A percentile compares a stretch with the other conserved stretches of the same genome.
These are phyloP conservation scores for Heliamphora exappendiculata DNA, from an alignment of 148 eudicot species.

Conservation along the genomic window DNA sequence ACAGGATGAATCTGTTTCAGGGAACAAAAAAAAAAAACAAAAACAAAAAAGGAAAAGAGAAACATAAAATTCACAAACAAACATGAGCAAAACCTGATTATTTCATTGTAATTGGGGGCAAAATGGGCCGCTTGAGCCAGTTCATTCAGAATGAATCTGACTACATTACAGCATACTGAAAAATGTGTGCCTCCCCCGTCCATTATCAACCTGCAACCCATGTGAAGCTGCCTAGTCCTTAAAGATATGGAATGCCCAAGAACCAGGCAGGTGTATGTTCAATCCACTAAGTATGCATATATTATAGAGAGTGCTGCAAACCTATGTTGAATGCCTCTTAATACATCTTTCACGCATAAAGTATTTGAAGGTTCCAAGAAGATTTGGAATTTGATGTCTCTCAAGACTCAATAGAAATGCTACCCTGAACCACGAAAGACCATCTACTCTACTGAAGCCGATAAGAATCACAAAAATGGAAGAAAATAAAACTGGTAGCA, in stretches of 20 bases:
- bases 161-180: not conserved
- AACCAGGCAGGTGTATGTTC: not conserved
- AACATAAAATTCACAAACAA: slow-evolving; percentile 4
- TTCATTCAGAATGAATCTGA: not conserved
- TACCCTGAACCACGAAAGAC: not conserved
- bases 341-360: not conserved
- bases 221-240: not conserved
- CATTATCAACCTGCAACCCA: not conserved
- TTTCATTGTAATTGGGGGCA: not conserved
- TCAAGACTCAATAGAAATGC: not conserved
- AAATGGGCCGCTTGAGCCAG: not conserved
- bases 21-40: slow-evolving; percentile 3
- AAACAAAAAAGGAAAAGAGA: not conserved
- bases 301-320: not conserved
- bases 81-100: not conserved
- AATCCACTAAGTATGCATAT: too few species aligned
- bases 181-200: not conserved
- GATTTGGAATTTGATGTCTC: not conserved
- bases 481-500: not conserved
- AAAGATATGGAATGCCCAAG: not conserved
- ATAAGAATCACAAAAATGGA: not conserved
- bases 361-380: too few species aligned
- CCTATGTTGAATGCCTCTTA: not conserved
- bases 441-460: not conserved
- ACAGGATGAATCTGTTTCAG: slow-evolving; percentile 71